phyloP scores from a whole-genome alignment of 257 asterid species.

The Agastache rugosa region DNA sequence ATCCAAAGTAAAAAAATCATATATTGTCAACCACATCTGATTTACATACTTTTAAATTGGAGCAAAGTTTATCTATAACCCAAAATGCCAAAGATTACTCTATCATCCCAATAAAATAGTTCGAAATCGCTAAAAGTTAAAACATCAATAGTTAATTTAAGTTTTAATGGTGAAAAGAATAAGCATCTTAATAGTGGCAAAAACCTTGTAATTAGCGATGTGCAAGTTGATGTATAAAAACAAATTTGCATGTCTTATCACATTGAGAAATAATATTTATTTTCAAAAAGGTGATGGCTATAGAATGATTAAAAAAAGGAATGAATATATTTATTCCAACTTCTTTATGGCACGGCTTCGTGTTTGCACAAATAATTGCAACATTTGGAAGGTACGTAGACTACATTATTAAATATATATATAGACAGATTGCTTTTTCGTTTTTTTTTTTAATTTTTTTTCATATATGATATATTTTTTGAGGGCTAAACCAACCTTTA shows the following conservation, averaged over 20 bases:
- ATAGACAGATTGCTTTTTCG: too few species aligned
- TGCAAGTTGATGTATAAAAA: conserved; percentile 20
- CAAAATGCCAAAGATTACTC: too few species aligned
- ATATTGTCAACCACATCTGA: too few species aligned
- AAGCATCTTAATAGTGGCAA: neutral
- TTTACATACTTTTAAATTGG: too few species aligned
- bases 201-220: neutral
- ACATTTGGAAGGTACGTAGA: neutral
- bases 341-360: conserved; percentile 35
- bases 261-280: neutral
- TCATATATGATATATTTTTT: too few species aligned
- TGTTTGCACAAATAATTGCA: conserved; percentile 24
- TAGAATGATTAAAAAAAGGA: conserved; percentile 15
- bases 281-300: neutral
- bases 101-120: too few species aligned
- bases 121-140: neutral
- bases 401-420: too few species aligned
- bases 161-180: neutral
- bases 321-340: neutral
- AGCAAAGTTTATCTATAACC: too few species aligned
- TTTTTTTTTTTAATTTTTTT: too few species aligned
- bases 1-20: too few species aligned
- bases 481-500: too few species aligned
- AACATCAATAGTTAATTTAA: neutral
- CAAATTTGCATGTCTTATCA: conserved; percentile 37